Conservation (phyloP, 495 filamentous ascomycete genomes). For the Amorphotheca resinae region DNA sequence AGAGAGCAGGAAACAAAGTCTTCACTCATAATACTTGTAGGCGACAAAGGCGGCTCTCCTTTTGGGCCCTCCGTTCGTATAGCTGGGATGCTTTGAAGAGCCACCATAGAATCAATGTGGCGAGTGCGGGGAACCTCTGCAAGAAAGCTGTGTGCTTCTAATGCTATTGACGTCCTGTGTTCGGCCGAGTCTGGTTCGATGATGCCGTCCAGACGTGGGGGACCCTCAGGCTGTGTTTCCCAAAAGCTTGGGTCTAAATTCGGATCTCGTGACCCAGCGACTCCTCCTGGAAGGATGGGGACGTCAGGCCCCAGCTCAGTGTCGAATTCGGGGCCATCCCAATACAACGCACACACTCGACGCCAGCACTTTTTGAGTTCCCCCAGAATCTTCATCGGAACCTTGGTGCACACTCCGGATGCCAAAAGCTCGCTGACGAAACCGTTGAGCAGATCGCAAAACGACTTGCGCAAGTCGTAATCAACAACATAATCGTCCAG, state of each 20-base stretch:
- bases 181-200: constrained; percentile 26
- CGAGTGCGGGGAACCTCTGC: constrained; percentile 36
- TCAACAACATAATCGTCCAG: constrained; percentile 89
- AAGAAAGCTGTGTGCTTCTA: constrained; percentile 30
- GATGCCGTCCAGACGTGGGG: constrained; percentile 29
- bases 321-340: constrained; percentile 58
- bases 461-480: constrained; percentile 61
- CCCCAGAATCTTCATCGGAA: constrained; percentile 80
- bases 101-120: constrained; percentile 19
- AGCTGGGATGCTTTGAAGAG: neutral
- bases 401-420: constrained; percentile 40
- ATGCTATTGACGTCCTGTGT: constrained; percentile 16
- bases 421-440: constrained; percentile 45
- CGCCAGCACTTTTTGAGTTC: constrained; percentile 98
- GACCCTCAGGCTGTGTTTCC: constrained; percentile 25
- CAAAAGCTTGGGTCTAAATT: constrained; percentile 35
- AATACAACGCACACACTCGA: constrained; percentile 75
- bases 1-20: constrained; percentile 75
- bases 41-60: constrained; percentile 26
- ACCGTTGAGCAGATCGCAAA: constrained; percentile 71
- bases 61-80: neutral
- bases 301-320: constrained; percentile 46
- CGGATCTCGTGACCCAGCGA: constrained; percentile 43
- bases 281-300: constrained; percentile 64
- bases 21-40: constrained; percentile 38